These are phyloP conservation scores for Melampsora americana DNA, from an alignment of 1,284 basidiomycete species.

Conservation along the genomic window DNA sequence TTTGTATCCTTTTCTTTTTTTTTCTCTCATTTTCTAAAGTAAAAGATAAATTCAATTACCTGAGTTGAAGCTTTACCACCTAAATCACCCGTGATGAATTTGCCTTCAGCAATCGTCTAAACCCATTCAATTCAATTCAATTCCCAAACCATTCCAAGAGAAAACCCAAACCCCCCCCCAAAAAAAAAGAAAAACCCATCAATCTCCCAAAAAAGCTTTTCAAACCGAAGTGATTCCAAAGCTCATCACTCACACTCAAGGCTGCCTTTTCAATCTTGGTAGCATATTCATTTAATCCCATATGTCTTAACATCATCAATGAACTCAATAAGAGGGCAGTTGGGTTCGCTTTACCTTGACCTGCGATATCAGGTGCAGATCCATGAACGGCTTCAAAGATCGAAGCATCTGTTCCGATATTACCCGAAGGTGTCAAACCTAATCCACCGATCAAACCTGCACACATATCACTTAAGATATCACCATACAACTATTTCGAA, in stretches of 20 bases:
- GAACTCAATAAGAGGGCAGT: conserved; percentile 91
- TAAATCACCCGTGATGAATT: conserved; percentile 83
- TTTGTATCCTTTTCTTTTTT: too few relatives aligned
- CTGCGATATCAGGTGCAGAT: conserved; percentile 65
- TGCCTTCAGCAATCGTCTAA: conserved; percentile 91
- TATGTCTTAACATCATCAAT: conserved; percentile 90
- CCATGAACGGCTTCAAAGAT: conserved; percentile 99
- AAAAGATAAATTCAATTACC: background rate
- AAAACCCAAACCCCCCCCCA: too few relatives aligned
- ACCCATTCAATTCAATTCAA: conserved; percentile 17
- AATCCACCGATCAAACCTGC: conserved; percentile 97
- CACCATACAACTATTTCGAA: conserved; percentile 58
- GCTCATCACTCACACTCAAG: conserved; percentile 68
- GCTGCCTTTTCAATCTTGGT: conserved; percentile 88
- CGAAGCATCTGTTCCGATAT: conserved; percentile 96
- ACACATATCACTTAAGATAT: conserved; percentile 98
- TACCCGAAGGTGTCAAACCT: conserved; percentile 95
- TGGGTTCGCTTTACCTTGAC: conserved; percentile 85
- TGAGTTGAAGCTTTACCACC: conserved; percentile 80
- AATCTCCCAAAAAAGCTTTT: conserved; percentile 51
- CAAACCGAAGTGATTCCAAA: too few relatives aligned
- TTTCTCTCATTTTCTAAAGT: too few relatives aligned
- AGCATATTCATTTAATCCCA: conserved; percentile 83
- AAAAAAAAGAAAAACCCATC: conserved; percentile 43
- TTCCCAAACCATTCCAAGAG: too few relatives aligned